phyloP scores from a whole-genome alignment of 352 stramenopile species.

The Phytophthora meadii region DNA sequence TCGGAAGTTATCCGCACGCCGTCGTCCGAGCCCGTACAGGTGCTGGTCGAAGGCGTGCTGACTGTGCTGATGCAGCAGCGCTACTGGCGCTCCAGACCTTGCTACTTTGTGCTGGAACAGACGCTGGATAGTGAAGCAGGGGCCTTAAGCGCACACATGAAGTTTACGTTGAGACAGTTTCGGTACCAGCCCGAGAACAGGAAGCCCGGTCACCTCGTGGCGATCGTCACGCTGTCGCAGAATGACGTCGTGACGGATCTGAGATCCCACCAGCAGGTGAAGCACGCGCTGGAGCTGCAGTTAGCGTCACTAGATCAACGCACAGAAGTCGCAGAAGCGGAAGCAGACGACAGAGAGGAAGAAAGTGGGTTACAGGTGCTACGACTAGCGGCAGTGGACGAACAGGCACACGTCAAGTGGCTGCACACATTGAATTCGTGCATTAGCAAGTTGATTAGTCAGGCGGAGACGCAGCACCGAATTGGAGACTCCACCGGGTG shows the following conservation, averaged over 20 bases:
- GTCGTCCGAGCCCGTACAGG: constrained; percentile 6
- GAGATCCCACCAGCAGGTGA: constrained; percentile 46
- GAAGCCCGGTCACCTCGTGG: constrained; percentile 40
- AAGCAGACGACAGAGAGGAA: constrained; percentile 11
- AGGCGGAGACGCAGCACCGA: constrained; percentile 39
- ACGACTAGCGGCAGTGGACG: constrained; percentile 46
- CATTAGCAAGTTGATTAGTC: constrained; percentile 52
- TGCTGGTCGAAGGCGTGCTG: constrained; percentile 61
- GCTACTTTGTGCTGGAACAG: constrained; percentile 70
- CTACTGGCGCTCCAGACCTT: constrained; percentile 64
- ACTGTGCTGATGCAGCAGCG: constrained; percentile 60
- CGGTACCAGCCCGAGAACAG: constrained; percentile 38
- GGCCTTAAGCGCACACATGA: not conserved
- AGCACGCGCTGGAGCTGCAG: constrained; percentile 63
- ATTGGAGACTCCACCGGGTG: constrained; percentile 26
- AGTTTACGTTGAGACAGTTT: constrained; percentile 64
- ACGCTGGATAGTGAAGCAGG: constrained; percentile 1
- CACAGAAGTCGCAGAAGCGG: constrained; percentile 11
- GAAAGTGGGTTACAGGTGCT: constrained; percentile 33
- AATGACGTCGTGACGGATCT: constrained; percentile 67
- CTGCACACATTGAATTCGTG: constrained; percentile 53
- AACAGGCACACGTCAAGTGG: constrained; percentile 51
- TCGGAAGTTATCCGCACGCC: constrained; percentile 8
- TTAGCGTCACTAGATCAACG: constrained; percentile 27
- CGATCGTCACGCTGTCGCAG: constrained; percentile 54